Conservation (phyloP, 176 grass and related monocot genomes). For the Dactylis glomerata region DNA sequence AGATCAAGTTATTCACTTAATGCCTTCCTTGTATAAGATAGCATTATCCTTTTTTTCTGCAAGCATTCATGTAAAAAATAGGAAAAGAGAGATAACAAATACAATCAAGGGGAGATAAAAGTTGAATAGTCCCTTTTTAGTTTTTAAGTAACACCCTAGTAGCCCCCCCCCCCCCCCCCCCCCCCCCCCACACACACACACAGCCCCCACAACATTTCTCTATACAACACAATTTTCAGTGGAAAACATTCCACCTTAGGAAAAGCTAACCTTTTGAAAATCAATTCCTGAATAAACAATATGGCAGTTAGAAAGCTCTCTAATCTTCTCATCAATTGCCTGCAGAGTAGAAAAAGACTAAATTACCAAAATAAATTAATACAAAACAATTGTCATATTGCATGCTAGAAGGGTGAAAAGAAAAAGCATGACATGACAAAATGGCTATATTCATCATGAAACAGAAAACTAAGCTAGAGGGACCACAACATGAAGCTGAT, state of each 20-base stretch:
- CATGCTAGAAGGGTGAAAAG: background rate
- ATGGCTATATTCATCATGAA: background rate
- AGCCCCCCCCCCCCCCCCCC: too few relatives aligned
- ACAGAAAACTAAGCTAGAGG: background rate
- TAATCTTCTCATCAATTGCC: conserved; percentile 99
- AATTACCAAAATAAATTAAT: background rate
- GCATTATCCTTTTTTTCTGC: background rate
- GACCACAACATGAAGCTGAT: background rate
- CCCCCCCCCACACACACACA: too few relatives aligned
- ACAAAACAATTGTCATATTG: background rate
- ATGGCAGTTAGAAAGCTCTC: conserved; percentile 97
- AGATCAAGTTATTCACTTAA: background rate
- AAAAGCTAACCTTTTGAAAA: conserved; percentile 85
- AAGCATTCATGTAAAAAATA: background rate
- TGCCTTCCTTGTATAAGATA: background rate
- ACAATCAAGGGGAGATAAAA: background rate
- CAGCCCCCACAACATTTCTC: background rate
- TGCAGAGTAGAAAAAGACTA: conserved; percentile 36
- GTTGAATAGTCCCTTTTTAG: background rate
- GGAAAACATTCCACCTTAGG: background rate
- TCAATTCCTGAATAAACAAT: conserved; percentile 97
- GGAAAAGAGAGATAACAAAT: background rate
- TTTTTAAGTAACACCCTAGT: background rate
- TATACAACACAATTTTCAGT: background rate
- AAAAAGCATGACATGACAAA: background rate